These are phyloP conservation scores for Phytophthora pistaciae DNA, from an alignment of 352 stramenopile species.

Conservation along the genomic window DNA sequence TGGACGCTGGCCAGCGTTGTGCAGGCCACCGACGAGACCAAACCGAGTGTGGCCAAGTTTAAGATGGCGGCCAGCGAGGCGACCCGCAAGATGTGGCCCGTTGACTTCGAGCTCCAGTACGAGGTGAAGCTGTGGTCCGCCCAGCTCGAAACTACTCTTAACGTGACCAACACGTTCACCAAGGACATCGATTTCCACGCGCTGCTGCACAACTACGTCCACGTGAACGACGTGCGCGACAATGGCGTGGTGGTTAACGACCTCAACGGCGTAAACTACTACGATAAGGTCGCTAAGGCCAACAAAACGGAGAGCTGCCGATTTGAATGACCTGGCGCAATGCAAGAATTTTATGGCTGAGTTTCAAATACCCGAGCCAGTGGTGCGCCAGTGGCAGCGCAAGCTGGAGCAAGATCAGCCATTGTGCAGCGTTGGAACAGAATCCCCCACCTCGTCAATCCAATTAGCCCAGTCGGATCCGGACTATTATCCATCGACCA, in stretches of 20 bases:
- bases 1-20: background rate
- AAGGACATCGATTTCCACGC: constrained; percentile 1
- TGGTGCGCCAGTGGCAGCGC: too few species aligned
- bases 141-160: background rate
- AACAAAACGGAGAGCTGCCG: background rate
- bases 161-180: background rate
- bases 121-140: background rate
- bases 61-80: background rate
- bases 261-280: background rate
- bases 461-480: too few species aligned
- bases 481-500: too few species aligned
- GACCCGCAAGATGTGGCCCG: background rate
- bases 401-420: too few species aligned
- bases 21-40: background rate
- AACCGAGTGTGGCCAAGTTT: background rate
- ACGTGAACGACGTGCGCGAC: background rate
- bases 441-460: too few species aligned
- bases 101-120: constrained; percentile 1
- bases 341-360: too few species aligned
- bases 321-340: too few species aligned
- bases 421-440: too few species aligned
- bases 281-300: background rate
- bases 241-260: background rate
- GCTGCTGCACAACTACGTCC: background rate
- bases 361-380: too few species aligned